Evolutionary conservation across 2,329 filamentous ascomycete genomes (phyloP).

Genomic region (Penicillium sp.): DNA sequence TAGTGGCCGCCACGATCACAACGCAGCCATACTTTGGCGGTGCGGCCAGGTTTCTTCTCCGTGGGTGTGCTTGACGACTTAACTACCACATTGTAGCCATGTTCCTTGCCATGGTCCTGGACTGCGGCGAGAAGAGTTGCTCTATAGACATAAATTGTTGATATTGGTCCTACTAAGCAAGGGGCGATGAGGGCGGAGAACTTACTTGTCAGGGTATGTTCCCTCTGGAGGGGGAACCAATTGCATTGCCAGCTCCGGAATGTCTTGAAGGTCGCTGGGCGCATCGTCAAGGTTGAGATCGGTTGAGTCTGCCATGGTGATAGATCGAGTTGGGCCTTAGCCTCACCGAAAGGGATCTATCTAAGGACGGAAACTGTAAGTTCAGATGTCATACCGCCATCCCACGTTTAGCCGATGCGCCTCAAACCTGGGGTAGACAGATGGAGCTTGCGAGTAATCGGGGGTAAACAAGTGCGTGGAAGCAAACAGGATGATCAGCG

Average conservation of each 20-base stretch:
- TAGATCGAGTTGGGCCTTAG: constrained; percentile 16
- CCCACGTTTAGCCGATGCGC: neutral
- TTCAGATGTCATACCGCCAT: constrained; percentile 21
- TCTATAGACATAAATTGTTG: constrained; percentile 21
- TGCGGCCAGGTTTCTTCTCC: constrained; percentile 45
- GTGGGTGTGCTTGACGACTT: constrained; percentile 48
- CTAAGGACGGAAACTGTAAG: constrained; percentile 12
- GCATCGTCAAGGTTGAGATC: constrained; percentile 44
- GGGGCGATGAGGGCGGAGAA: neutral
- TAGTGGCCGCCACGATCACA: constrained; percentile 47
- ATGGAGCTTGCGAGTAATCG: constrained; percentile 14
- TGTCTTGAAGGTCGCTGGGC: constrained; percentile 46
- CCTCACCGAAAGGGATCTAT: constrained; percentile 11
- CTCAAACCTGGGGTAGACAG: constrained; percentile 9
- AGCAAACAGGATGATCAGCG: constrained; percentile 30
- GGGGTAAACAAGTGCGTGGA: constrained; percentile 39
- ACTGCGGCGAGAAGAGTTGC: constrained; percentile 40
- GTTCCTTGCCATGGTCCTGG: constrained; percentile 42
- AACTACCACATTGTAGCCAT: constrained; percentile 46
- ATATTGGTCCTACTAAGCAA: neutral
- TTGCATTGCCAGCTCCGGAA: constrained; percentile 44
- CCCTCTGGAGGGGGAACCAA: constrained; percentile 43
- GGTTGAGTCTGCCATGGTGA: constrained; percentile 41
- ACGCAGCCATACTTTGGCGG: constrained; percentile 45
- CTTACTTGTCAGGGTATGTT: constrained; percentile 45